Percentiles rank a stretch among this genome's conserved stretches.
These are phyloP conservation scores for Begonia peltatifolia DNA, from an alignment of 306 rosid genomes.

Conservation along the genomic window DNA sequence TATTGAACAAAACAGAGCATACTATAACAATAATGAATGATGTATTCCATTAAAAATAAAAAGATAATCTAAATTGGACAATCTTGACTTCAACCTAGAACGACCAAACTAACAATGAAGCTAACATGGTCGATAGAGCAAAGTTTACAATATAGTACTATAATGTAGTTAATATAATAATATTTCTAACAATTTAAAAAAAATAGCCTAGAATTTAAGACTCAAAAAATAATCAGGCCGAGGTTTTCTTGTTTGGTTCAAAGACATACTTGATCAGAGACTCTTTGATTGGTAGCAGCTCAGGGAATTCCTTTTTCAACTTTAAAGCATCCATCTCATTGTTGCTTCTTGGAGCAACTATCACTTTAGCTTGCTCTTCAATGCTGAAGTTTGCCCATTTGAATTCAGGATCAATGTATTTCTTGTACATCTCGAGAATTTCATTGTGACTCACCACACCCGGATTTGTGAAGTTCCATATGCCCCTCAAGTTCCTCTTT, in stretches of 20 bases:
- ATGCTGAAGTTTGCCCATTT: slow-evolving; percentile 65
- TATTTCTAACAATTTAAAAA: background rate
- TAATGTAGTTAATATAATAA: too few species aligned
- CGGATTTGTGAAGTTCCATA: slow-evolving; percentile 89
- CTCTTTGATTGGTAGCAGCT: slow-evolving; percentile 69
- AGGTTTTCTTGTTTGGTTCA: slow-evolving; percentile 54
- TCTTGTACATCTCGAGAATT: slow-evolving; percentile 72
- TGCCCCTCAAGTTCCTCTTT: slow-evolving; percentile 67
- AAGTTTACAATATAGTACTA: too few species aligned
- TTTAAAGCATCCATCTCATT: slow-evolving; percentile 84
- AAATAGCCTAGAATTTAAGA: slow-evolving; percentile 7
- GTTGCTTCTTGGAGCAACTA: slow-evolving; percentile 80
- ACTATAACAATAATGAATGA: too few species aligned
- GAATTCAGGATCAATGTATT: slow-evolving; percentile 54
- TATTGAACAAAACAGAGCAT: too few species aligned
- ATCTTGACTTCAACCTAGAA: too few species aligned
- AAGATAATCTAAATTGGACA: too few species aligned
- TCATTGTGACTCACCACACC: slow-evolving; percentile 85
- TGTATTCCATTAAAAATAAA: too few species aligned
- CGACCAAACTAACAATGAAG: too few species aligned
- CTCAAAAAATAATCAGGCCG: slow-evolving; percentile 15
- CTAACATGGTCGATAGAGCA: too few species aligned
- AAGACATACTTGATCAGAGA: slow-evolving; percentile 60
- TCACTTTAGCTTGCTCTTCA: slow-evolving; percentile 90
- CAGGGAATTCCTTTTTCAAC: slow-evolving; percentile 71